Conservation (phyloP, 306 rosid genomes). For the Malus fusca region DNA sequence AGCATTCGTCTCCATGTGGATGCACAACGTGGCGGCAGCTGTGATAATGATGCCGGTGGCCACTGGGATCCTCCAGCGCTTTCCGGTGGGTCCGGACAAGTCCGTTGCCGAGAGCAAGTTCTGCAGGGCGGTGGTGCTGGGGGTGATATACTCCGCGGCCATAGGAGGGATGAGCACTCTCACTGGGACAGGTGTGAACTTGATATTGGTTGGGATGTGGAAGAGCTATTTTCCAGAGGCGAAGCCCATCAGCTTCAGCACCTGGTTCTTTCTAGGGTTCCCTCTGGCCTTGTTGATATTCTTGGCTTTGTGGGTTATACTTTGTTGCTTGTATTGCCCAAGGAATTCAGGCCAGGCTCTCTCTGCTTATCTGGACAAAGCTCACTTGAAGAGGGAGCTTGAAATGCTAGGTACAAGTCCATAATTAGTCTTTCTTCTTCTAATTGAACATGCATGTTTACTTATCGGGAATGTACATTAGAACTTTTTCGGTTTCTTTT, state of each 20-base stretch:
- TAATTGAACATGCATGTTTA: neutral
- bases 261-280: constrained; percentile 61
- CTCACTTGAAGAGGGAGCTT: constrained; percentile 68
- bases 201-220: constrained; percentile 83
- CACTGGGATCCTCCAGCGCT: constrained; percentile 58
- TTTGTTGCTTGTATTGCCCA: constrained; percentile 50
- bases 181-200: constrained; percentile 87
- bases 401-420: constrained; percentile 52
- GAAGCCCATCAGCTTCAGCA: constrained; percentile 64
- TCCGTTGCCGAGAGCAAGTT: constrained; percentile 39
- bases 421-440: neutral
- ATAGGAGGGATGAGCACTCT: constrained; percentile 78
- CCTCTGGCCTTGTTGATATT: constrained; percentile 51
- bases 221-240: constrained; percentile 52
- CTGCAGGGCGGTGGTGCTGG: constrained; percentile 69
- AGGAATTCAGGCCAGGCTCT: constrained; percentile 42
- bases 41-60: constrained; percentile 96
- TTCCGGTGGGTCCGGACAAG: constrained; percentile 39
- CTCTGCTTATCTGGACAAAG: constrained; percentile 50
- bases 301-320: constrained; percentile 45
- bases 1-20: constrained; percentile 91
- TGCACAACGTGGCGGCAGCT: constrained; percentile 83
- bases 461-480: too few relatives aligned
- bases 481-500: too few relatives aligned
- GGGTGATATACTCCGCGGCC: constrained; percentile 54